Percentiles rank a stretch among this genome's conserved stretches.
These are phyloP conservation scores for Hypoxylon sp. DNA, from an alignment of 2,329 filamentous ascomycete genomes.

Conservation along the genomic window DNA sequence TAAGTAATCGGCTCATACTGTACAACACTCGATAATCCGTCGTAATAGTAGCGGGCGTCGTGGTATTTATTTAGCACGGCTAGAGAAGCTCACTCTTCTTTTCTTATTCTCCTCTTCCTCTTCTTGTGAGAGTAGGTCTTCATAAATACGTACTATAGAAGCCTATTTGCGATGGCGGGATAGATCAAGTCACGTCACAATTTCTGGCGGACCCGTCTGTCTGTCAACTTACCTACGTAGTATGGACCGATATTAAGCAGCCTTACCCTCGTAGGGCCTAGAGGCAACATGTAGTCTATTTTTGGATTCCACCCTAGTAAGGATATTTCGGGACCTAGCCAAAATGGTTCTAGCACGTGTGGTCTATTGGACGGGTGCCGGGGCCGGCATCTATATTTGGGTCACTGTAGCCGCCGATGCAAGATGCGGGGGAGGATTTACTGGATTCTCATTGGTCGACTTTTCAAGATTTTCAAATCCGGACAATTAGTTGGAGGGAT, in stretches of 20 bases:
- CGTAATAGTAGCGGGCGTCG: not conserved
- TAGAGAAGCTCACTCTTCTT: too few relatives aligned
- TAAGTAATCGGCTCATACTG: conserved; percentile 2
- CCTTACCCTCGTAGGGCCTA: too few relatives aligned
- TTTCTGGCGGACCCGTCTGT: conserved; percentile 15
- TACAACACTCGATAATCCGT: not conserved
- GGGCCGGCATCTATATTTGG: conserved; percentile 43
- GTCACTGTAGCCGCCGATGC: conserved; percentile 39
- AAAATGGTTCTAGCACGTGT: conserved; percentile 13
- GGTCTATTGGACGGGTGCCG: conserved; percentile 17
- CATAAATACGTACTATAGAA: not conserved
- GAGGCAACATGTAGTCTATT: conserved; percentile 29
- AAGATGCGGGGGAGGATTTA: conserved; percentile 37
- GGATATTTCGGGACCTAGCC: conserved; percentile 16
- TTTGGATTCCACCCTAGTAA: conserved; percentile 31
- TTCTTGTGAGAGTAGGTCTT: too few relatives aligned
- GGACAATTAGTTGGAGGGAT: conserved; percentile 12
- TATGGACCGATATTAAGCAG: conserved; percentile 17
- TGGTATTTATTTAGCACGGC: too few relatives aligned
- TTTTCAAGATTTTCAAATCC: conserved; percentile 23
- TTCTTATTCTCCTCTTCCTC: too few relatives aligned
- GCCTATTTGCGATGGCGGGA: not conserved
- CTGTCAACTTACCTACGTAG: conserved; percentile 21
- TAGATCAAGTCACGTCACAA: not conserved
- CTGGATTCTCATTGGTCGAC: conserved; percentile 30